Evolutionary conservation across 1,284 basidiomycete genomes (phyloP).

Genomic region (Chalciporus piperatoides): DNA sequence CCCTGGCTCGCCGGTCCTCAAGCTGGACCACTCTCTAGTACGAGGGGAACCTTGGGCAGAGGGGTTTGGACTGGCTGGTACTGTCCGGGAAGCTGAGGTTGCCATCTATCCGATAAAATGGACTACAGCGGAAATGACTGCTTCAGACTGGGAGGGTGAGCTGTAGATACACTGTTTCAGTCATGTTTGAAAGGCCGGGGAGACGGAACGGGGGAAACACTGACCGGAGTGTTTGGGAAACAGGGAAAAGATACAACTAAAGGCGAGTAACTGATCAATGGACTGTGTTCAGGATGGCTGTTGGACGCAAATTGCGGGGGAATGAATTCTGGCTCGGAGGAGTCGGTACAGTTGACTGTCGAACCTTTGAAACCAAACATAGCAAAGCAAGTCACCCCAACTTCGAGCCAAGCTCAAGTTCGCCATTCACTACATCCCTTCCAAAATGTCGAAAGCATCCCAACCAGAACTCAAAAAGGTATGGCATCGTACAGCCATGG

Average conservation of each 20-base stretch:
- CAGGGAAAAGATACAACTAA: slow-evolving; percentile 9
- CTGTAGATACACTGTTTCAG: slow-evolving; percentile 17
- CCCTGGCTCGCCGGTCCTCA: slow-evolving; percentile 43
- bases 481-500: background rate
- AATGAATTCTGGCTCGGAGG: background rate
- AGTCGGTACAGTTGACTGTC: slow-evolving; percentile 5
- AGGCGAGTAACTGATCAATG: background rate
- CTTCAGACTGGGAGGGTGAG: slow-evolving; percentile 1
- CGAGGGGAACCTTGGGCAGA: slow-evolving; percentile 30
- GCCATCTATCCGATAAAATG: slow-evolving; percentile 27
- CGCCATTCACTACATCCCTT: slow-evolving; percentile 19
- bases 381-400: slow-evolving; percentile 28
- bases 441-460: slow-evolving; percentile 81
- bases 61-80: slow-evolving; percentile 27
- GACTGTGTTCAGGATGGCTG: background rate
- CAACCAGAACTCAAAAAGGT: slow-evolving; percentile 96
- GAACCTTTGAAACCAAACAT: slow-evolving; percentile 26
- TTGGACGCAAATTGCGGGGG: background rate
- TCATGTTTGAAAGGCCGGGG: background rate
- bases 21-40: slow-evolving; percentile 41
- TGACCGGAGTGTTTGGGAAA: slow-evolving; percentile 35
- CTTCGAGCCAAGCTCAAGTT: background rate
- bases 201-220: slow-evolving; percentile 9
- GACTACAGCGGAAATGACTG: slow-evolving; percentile 1
- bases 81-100: slow-evolving; percentile 27